Percentiles rank a stretch among this genome's conserved stretches.
These are phyloP conservation scores for Pelargonium exstipulatum DNA, from an alignment of 441 rosid genomes.

Conservation along the genomic window DNA sequence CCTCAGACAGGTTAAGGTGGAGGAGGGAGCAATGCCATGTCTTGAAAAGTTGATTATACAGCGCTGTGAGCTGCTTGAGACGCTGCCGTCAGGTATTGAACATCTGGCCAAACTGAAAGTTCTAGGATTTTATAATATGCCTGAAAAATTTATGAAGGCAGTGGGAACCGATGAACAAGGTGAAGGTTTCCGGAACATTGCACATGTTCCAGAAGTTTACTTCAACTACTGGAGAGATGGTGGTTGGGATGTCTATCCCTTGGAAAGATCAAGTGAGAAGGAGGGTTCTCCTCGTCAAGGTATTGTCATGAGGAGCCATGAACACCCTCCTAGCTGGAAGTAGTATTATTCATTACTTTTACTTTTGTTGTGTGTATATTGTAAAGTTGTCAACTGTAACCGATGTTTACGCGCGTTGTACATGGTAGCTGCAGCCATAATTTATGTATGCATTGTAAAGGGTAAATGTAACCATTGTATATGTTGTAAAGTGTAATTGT, in stretches of 20 bases:
- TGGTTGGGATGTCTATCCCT: constrained; percentile 31
- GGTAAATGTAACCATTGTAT: neutral
- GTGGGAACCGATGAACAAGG: constrained; percentile 27
- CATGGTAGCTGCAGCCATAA: neutral
- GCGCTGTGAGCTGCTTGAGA: constrained; percentile 31
- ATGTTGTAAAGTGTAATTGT: neutral
- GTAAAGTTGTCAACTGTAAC: no score
- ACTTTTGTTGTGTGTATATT: no score
- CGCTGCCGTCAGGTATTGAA: constrained; percentile 38
- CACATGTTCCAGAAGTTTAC: constrained; percentile 34
- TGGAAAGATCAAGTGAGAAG: constrained; percentile 27
- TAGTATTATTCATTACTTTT: neutral
- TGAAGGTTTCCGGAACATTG: constrained; percentile 32
- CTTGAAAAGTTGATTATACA: constrained; percentile 34
- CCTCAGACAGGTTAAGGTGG: constrained; percentile 25
- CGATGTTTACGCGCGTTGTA: neutral
- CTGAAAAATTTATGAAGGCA: constrained; percentile 26
- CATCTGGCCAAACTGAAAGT: constrained; percentile 27
- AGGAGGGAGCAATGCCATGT: constrained; percentile 38
- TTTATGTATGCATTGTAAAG: neutral
- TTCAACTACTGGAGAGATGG: constrained; percentile 30
- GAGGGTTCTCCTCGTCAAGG: constrained; percentile 9
- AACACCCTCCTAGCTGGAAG: constrained; percentile 16
- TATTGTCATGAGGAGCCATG: neutral
- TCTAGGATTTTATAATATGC: constrained; percentile 39